phyloP scores from a whole-genome alignment of 768 basidiomycete genomes.

The Kwoniella sp. region DNA sequence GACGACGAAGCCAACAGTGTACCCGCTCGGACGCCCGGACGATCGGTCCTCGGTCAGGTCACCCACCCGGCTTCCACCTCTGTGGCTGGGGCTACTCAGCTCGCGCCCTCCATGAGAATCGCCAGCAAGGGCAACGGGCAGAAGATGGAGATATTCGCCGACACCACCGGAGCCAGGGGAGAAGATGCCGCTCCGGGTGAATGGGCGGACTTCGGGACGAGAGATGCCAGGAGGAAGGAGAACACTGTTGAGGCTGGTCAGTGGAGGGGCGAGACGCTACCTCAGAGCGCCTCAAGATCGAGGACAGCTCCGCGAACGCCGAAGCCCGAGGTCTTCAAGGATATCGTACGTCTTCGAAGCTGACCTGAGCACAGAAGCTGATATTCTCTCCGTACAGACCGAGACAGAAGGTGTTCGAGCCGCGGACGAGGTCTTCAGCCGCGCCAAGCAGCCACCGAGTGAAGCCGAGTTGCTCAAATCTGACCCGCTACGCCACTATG shows the following conservation, averaged over 20 bases:
- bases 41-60: constrained; percentile 37
- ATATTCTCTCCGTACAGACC: constrained; percentile 11
- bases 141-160: constrained; percentile 49
- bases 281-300: constrained; percentile 42
- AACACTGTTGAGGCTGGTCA: constrained; percentile 51
- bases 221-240: constrained; percentile 52
- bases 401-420: constrained; percentile 29
- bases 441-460: constrained; percentile 31
- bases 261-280: constrained; percentile 53
- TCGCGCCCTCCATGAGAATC: constrained; percentile 25
- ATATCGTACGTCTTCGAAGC: constrained; percentile 45
- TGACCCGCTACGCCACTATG: constrained; percentile 53
- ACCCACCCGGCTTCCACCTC: constrained; percentile 46
- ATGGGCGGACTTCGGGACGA: constrained; percentile 53
- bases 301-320: constrained; percentile 47
- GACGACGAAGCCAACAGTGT: constrained; percentile 28
- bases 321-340: constrained; percentile 54
- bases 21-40: constrained; percentile 22
- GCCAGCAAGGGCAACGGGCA: constrained; percentile 37
- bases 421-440: constrained; percentile 46
- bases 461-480: constrained; percentile 52
- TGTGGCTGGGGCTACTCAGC: constrained; percentile 42
- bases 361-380: neutral
- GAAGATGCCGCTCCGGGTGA: constrained; percentile 35
- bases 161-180: constrained; percentile 38